These are phyloP conservation scores for Colletotrichum eleusines DNA, from an alignment of 2,329 filamentous ascomycete genomes.

Conservation along the genomic window DNA sequence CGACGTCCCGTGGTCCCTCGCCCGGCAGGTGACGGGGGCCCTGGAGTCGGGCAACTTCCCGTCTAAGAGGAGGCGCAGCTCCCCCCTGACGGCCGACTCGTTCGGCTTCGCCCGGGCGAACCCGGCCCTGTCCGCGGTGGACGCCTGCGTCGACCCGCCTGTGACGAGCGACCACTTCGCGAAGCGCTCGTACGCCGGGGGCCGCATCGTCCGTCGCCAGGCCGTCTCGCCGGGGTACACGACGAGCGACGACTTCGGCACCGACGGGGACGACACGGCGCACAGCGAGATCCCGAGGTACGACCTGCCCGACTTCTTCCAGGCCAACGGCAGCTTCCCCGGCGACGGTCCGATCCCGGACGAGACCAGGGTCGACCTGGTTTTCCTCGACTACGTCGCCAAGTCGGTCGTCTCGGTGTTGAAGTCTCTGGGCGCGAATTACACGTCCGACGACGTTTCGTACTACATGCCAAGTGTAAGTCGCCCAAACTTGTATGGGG, in stretches of 20 bases:
- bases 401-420: slow-evolving; percentile 25
- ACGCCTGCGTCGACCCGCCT: slow-evolving; percentile 26
- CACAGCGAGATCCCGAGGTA: slow-evolving; percentile 62
- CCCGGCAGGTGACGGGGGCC: slow-evolving; percentile 1
- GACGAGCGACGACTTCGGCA: slow-evolving; percentile 69
- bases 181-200: slow-evolving; percentile 20
- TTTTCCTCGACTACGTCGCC: slow-evolving; percentile 30
- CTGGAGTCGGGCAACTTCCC: slow-evolving; percentile 21
- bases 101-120: neutral
- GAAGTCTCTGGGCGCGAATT: slow-evolving; percentile 24
- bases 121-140: slow-evolving; percentile 8
- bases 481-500: neutral
- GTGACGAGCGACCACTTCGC: slow-evolving; percentile 31
- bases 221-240: slow-evolving; percentile 62
- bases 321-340: slow-evolving; percentile 62
- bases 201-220: slow-evolving; percentile 56
- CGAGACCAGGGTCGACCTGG: slow-evolving; percentile 23
- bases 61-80: slow-evolving; percentile 22
- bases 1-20: slow-evolving; percentile 59
- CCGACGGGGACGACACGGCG: slow-evolving; percentile 65
- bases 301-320: slow-evolving; percentile 62
- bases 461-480: slow-evolving; percentile 30
- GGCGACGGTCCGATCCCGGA: slow-evolving; percentile 48
- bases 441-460: slow-evolving; percentile 17
- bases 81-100: neutral